Evolutionary conservation across 768 basidiomycete genomes (phyloP).

Genomic region (Tulasnella sp.): DNA sequence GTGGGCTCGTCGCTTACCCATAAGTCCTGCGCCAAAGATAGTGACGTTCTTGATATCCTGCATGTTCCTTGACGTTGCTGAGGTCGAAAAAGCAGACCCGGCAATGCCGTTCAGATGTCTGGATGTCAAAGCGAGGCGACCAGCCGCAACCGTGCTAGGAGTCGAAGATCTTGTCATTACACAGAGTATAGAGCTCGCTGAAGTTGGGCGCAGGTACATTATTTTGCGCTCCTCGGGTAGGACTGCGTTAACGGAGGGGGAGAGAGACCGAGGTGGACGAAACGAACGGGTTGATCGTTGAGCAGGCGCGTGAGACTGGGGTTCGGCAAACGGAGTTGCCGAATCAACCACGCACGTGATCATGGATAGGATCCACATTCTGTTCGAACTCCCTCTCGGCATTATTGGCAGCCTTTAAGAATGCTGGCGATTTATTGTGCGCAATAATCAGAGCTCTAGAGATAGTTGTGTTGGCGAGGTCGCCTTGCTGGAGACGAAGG

Average conservation of each 20-base stretch:
- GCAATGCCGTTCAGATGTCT: not conserved
- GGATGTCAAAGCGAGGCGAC: constrained; percentile 18
- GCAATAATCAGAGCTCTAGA: no score
- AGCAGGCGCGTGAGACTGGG: not conserved
- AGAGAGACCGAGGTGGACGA: not conserved
- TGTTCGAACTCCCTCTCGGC: no score
- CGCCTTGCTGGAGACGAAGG: no score
- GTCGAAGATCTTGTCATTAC: constrained; percentile 2
- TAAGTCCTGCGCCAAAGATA: constrained; percentile 49
- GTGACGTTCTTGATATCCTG: constrained; percentile 43
- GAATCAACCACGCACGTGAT: not conserved
- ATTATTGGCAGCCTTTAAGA: no score
- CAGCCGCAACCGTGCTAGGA: constrained; percentile 11
- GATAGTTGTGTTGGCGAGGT: no score
- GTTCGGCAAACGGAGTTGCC: not conserved
- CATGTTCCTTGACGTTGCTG: constrained; percentile 23
- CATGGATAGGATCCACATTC: no score
- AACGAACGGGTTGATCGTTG: not conserved
- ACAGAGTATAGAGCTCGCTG: not conserved
- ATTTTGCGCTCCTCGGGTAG: not conserved
- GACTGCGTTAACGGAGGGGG: not conserved
- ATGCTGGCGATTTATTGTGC: no score
- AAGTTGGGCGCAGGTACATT: not conserved
- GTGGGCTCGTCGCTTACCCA: constrained; percentile 40
- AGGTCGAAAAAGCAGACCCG: not conserved